A percentile compares a stretch with the other conserved stretches of the same genome.
Evolutionary conservation across 2,329 filamentous ascomycete species (phyloP).

Genomic region (Hymenoscyphus infarciens): DNA sequence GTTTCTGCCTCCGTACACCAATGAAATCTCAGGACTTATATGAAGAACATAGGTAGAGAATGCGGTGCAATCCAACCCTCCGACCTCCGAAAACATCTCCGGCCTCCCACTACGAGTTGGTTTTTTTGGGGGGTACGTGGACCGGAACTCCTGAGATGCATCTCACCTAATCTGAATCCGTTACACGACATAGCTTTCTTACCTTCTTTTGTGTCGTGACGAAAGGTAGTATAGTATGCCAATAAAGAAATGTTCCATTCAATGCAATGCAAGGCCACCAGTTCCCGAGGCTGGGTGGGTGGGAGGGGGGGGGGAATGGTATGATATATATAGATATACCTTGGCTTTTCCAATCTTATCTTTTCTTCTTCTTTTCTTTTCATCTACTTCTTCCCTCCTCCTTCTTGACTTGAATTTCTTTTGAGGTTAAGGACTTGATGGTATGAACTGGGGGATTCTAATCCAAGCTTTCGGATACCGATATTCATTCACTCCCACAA

Average conservation of each 20-base stretch:
- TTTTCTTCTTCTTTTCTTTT: neutral
- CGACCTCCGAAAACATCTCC: neutral
- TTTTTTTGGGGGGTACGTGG: neutral
- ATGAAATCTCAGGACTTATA: neutral
- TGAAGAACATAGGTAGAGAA: neutral
- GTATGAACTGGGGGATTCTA: neutral
- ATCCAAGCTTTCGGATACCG: neutral
- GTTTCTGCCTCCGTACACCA: neutral
- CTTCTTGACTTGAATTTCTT: no score
- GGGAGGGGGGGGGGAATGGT: no score
- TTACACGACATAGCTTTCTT: neutral
- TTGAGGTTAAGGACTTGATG: no score
- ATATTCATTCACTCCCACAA: neutral
- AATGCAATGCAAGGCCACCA: neutral
- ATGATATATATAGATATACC: neutral
- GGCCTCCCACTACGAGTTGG: neutral
- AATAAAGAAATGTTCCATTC: neutral
- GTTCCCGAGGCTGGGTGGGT: neutral
- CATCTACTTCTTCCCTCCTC: neutral
- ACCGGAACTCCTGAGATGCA: neutral
- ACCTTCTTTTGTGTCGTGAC: no score
- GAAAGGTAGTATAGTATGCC: no score
- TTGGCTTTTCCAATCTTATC: neutral
- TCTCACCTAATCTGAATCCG: neutral
- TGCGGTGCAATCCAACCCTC: neutral